A percentile compares a stretch with the other conserved stretches of the same genome.
Evolutionary conservation across 352 stramenopile genomes (phyloP).

Genomic region (Phytophthora citrophthora): DNA sequence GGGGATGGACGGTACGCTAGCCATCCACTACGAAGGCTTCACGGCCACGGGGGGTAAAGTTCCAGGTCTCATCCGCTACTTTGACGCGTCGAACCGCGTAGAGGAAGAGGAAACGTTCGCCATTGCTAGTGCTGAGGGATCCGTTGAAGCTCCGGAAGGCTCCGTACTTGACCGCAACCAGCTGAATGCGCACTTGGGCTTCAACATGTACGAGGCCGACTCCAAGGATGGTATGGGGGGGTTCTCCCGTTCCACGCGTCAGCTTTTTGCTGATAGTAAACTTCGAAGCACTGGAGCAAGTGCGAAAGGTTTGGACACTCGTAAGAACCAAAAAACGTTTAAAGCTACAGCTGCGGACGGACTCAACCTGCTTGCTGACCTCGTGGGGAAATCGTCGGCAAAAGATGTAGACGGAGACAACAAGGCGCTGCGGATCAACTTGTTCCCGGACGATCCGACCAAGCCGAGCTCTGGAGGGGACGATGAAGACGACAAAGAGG

Average conservation of each 20-base stretch:
- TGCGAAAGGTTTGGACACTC: conserved; percentile 35
- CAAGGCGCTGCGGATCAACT: conserved; percentile 77
- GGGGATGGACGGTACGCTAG: conserved; percentile 80
- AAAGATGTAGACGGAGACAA: conserved; percentile 57
- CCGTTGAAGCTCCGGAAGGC: conserved; percentile 54
- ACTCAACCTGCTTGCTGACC: conserved; percentile 85
- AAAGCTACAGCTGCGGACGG: conserved; percentile 82
- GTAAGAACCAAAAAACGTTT: conserved; percentile 66
- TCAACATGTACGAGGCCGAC: conserved; percentile 89
- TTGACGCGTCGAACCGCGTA: conserved; percentile 59
- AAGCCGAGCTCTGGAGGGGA: conserved; percentile 46
- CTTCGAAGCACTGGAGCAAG: conserved; percentile 19
- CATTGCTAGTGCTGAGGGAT: conserved; percentile 58
- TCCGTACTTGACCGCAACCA: conserved; percentile 69
- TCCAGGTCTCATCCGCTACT: conserved; percentile 76
- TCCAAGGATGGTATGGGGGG: conserved; percentile 49
- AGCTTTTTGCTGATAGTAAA: conserved; percentile 75
- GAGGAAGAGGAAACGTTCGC: conserved; percentile 76
- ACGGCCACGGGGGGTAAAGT: conserved; percentile 70
- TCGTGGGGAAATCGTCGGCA: conserved; percentile 69
- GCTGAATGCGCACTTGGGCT: conserved; percentile 61
- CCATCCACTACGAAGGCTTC: conserved; percentile 78
- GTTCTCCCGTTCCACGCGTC: conserved; percentile 50
- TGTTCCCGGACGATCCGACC: conserved; percentile 70
- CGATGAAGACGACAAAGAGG: conserved; percentile 67